These are phyloP conservation scores for Cardamine chenopodiifolia DNA, from an alignment of 345 rosid genomes.

Conservation along the genomic window DNA sequence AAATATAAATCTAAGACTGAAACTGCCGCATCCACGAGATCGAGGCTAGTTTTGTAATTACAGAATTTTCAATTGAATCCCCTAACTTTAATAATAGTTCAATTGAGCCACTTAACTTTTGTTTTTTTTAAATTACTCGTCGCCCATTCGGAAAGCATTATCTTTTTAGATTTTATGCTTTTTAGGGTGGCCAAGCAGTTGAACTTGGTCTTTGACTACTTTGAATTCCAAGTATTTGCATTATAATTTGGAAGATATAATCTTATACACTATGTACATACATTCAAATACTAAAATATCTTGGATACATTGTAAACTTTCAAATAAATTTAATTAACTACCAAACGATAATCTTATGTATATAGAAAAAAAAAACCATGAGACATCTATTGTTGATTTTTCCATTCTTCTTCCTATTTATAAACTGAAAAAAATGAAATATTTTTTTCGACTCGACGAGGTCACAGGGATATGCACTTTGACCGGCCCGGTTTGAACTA, in stretches of 20 bases:
- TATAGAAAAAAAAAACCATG: background rate
- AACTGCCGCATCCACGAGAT: background rate
- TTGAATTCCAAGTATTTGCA: background rate
- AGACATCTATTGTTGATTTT: slow-evolving; percentile 4
- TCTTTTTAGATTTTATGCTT: background rate
- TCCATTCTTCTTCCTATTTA: background rate
- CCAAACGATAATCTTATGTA: background rate
- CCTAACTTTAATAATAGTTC: background rate
- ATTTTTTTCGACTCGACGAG: no score
- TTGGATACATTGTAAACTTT: slow-evolving; percentile 1
- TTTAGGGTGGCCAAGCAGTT: background rate
- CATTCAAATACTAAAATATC: background rate
- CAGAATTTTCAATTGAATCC: background rate
- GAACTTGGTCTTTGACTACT: background rate
- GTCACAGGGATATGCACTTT: background rate
- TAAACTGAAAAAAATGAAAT: no score
- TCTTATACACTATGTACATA: background rate
- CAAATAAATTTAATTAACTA: background rate
- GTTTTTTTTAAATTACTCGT: background rate
- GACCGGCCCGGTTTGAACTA: slow-evolving; percentile 18
- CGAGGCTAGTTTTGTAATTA: slow-evolving; percentile 1
- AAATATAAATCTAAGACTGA: slow-evolving; percentile 17
- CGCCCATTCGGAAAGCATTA: background rate
- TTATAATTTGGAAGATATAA: background rate
- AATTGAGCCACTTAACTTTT: background rate